Conservation (phyloP, 202 grass and related monocot species). For the Carex arenaria region DNA sequence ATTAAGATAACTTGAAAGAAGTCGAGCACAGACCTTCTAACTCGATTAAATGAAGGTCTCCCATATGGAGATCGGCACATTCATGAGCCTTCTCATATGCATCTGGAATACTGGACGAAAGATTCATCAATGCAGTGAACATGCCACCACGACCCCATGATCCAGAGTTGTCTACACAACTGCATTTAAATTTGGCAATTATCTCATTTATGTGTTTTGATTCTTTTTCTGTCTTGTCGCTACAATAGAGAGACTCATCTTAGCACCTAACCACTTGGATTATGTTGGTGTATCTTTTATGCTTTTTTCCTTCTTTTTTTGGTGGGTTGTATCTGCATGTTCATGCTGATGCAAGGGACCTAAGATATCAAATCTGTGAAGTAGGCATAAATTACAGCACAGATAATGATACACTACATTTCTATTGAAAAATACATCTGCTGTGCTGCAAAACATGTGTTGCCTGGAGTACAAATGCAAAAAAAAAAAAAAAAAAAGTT, state of each 20-base stretch:
- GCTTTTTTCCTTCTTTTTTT: neutral
- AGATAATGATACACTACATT: neutral
- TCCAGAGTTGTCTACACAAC: conserved; percentile 83
- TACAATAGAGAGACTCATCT: neutral
- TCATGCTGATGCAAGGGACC: neutral
- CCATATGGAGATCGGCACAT: conserved; percentile 77
- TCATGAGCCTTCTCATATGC: conserved; percentile 77
- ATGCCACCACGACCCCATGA: conserved; percentile 84
- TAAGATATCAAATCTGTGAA: conserved; percentile 6
- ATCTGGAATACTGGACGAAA: conserved; percentile 76
- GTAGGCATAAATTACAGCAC: neutral
- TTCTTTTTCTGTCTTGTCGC: neutral
- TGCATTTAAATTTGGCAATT: conserved; percentile 28
- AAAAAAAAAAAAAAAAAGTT: neutral
- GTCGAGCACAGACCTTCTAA: conserved; percentile 44
- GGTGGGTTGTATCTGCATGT: neutral
- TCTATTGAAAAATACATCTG: neutral
- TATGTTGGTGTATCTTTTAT: neutral
- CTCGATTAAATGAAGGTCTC: conserved; percentile 86
- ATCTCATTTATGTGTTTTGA: neutral
- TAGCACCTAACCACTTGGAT: neutral
- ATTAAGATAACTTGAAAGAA: conserved; percentile 1
- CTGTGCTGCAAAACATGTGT: neutral
- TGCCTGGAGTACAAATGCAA: neutral
- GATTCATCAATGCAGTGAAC: conserved; percentile 74